A percentile compares a stretch with the other conserved stretches of the same genome.
These are phyloP conservation scores for Globisporangium uncinulatum DNA, from an alignment of 352 stramenopile genomes.

Conservation along the genomic window DNA sequence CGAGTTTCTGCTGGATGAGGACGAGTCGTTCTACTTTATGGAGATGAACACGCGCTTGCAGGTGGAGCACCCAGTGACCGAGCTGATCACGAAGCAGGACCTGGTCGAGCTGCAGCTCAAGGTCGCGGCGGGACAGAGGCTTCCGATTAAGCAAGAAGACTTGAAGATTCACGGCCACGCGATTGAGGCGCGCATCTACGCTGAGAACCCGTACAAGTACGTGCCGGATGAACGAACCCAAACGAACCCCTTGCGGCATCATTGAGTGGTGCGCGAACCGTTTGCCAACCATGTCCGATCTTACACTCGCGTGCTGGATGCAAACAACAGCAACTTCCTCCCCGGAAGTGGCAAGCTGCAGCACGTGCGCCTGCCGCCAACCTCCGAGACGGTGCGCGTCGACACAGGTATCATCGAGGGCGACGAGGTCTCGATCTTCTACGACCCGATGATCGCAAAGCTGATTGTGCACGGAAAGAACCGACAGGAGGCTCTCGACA, in stretches of 20 bases:
- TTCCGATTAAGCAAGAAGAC: conserved; percentile 88
- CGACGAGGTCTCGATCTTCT: conserved; percentile 90
- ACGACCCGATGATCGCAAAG: conserved; percentile 94
- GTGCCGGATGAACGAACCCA: conserved; percentile 9
- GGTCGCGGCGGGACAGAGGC: conserved; percentile 86
- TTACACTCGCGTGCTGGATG: conserved; percentile 1
- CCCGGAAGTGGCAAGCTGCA: conserved; percentile 85
- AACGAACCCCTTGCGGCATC: background rate
- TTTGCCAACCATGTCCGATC: background rate
- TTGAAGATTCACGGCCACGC: conserved; percentile 87
- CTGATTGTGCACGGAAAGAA: conserved; percentile 89
- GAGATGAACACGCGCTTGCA: conserved; percentile 97
- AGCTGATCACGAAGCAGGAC: conserved; percentile 87
- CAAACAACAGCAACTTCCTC: conserved; percentile 74
- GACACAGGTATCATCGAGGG: conserved; percentile 88
- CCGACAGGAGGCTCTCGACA: conserved; percentile 77
- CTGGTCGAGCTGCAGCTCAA: conserved; percentile 94
- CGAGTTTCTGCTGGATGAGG: conserved; percentile 91
- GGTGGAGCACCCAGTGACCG: conserved; percentile 91
- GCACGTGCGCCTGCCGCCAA: conserved; percentile 70
- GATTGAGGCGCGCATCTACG: conserved; percentile 93
- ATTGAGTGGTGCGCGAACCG: background rate
- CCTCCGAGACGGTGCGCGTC: conserved; percentile 74
- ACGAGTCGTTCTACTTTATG: conserved; percentile 94
- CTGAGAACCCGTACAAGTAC: conserved; percentile 90